These are phyloP conservation scores for Trematosphaeria pertusa DNA, from an alignment of 2,329 filamentous ascomycete genomes.

Conservation along the genomic window DNA sequence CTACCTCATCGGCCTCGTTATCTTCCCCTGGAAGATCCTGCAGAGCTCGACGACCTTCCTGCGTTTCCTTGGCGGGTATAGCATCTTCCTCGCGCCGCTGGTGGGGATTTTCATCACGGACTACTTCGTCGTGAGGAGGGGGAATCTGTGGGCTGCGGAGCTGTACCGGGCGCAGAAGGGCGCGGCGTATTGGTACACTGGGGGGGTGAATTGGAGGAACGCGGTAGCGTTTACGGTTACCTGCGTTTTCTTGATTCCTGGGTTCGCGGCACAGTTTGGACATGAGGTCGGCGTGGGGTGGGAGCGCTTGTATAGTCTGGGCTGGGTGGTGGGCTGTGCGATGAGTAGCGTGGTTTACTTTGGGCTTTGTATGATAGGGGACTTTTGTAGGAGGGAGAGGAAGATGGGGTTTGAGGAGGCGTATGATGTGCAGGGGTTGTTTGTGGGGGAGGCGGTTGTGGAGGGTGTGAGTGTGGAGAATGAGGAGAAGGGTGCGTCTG, in stretches of 20 bases:
- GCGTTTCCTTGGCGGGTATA: conserved; percentile 24
- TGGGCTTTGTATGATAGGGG: conserved; percentile 6
- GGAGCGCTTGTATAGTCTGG: conserved; percentile 14
- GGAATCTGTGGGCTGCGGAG: conserved; percentile 19
- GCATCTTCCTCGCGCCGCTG: conserved; percentile 30
- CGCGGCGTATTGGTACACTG: conserved; percentile 8
- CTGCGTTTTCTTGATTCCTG: conserved; percentile 10
- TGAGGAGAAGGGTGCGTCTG: neutral
- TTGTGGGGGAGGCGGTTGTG: neutral
- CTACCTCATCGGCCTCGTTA: conserved; percentile 37
- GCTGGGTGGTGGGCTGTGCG: conserved; percentile 13
- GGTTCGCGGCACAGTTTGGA: conserved; percentile 16
- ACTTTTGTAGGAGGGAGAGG: conserved; percentile 11
- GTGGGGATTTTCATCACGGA: conserved; percentile 19
- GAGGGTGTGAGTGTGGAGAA: neutral
- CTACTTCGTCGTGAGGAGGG: conserved; percentile 24
- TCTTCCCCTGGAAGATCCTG: conserved; percentile 41
- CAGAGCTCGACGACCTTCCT: conserved; percentile 17
- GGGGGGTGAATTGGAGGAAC: conserved; percentile 14
- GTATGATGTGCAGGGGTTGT: conserved; percentile 9
- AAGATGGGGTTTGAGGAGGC: conserved; percentile 7
- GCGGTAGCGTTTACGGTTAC: conserved; percentile 11
- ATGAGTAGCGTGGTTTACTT: conserved; percentile 9
- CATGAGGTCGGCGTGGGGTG: conserved; percentile 13
- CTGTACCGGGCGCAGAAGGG: conserved; percentile 17